Base-by-base conservation (phyloP, 2,329 filamentous ascomycete species). In the Corinectria fuckeliana region DNA sequence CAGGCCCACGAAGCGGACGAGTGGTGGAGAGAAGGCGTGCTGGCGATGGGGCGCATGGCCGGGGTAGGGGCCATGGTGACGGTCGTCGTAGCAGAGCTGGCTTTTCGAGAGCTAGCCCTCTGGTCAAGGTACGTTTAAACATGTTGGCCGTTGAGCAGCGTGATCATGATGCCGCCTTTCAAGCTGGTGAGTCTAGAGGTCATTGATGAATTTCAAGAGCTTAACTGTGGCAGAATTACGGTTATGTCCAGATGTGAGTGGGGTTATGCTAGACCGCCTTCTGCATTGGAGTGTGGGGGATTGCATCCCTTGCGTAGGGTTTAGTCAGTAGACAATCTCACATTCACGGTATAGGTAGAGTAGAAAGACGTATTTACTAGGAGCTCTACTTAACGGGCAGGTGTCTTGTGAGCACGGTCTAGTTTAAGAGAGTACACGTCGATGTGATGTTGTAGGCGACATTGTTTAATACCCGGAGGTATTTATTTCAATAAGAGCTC, bases 11-110 rank as follows among this genome's bases (percentile, higher is more conserved):
- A 67, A 74, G 62, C 13, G 64, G 55, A 11, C 75, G 54, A 3
- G 85, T 84, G 8, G 76, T 76, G 6, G 84, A 84, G 68, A 90
- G 86, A 62, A 63, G 67, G 65, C 81, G 77, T 4, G 60, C 62
- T 58, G 44, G 34, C 32, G 21, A 57, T 42, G 50, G 47, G 13
- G 20, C 21, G 14, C 21, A 21, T 34, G 60, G 42, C 34, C 51
- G 54, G 47, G 36, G 11, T 18, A 51, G 34, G 5, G 60, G 38
- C 16, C 38, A 23, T 26, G 28, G 26, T 1, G 49, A 41, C 11
- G 45, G 16, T 49, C 20, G 44, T 41, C 45, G 61, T 25, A 52
- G 25, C 3, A 48, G n/a, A 11, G 28, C 50, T 11, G 60, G 50
- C 47, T 59, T 45, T n/a, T 50, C n/a, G 45, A 59, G 58, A 23